Conservation (phyloP, 306 rosid genomes). For the Cicer cuneatum region DNA sequence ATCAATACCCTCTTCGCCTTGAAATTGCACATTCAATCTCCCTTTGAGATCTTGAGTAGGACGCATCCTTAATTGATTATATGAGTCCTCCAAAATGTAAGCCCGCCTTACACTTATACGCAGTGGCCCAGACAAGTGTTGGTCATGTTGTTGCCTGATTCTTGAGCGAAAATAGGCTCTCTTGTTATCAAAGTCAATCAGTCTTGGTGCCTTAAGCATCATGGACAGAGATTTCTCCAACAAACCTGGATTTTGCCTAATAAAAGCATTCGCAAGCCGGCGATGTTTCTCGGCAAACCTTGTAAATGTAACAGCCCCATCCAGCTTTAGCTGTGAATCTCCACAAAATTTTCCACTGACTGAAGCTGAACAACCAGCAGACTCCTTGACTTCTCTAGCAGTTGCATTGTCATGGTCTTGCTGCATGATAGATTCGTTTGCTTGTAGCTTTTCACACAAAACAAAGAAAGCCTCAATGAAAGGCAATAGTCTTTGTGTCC, state of each 20-base stretch:
- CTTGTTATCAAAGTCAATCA: constrained; percentile 97
- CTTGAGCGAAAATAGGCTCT: constrained; percentile 94
- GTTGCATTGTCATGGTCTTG: constrained; percentile 75
- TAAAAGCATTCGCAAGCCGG: constrained; percentile 89
- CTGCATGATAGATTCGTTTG: constrained; percentile 63
- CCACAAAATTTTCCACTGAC: constrained; percentile 48
- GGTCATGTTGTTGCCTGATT: constrained; percentile 96
- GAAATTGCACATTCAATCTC: constrained; percentile 92
- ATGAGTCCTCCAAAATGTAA: constrained; percentile 96
- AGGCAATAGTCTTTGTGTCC: constrained; percentile 94
- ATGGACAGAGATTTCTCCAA: constrained; percentile 95
- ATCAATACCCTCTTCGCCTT: constrained; percentile 99
- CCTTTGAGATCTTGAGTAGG: constrained; percentile 91
- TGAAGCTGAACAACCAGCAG: constrained; percentile 69
- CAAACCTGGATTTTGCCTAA: constrained; percentile 93
- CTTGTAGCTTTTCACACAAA: constrained; percentile 92
- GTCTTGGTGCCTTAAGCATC: constrained; percentile 96
- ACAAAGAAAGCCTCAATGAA: constrained; percentile 98
- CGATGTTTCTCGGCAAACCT: constrained; percentile 99
- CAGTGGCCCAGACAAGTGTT: constrained; percentile 84
- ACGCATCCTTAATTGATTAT: constrained; percentile 94
- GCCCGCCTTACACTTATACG: constrained; percentile 93
- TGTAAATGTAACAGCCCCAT: constrained; percentile 81
- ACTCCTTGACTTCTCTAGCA: constrained; percentile 94
- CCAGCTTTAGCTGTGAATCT: constrained; percentile 72